phyloP scores from a whole-genome alignment of 352 stramenopile genomes.

The Thraustotheca clavata region DNA sequence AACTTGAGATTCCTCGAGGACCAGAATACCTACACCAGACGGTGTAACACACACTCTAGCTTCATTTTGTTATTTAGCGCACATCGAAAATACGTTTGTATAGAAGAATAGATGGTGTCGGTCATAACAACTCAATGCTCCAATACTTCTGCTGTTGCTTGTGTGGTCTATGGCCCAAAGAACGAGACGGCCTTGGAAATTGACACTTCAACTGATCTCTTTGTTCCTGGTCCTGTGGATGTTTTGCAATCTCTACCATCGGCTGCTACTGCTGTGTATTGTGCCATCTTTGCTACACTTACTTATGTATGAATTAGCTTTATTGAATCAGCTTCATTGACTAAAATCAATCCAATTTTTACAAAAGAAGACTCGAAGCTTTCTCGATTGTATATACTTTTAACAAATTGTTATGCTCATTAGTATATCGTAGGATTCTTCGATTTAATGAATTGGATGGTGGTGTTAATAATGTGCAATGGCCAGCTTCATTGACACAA shows the following conservation, averaged over 20 bases:
- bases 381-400: too few relatives aligned
- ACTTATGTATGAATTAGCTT: neutral
- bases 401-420: neutral
- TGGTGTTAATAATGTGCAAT: conserved; percentile 7
- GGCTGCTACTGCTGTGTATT: neutral
- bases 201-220: neutral
- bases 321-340: neutral
- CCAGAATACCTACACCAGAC: too few relatives aligned
- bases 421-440: neutral
- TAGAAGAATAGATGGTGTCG: neutral
- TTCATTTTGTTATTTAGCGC: too few relatives aligned
- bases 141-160: conserved; percentile 13
- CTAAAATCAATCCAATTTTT: neutral
- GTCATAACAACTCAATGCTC: conserved; percentile 12
- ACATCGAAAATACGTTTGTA: too few relatives aligned
- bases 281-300: neutral
- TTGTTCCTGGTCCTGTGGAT: neutral
- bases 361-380: neutral
- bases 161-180: neutral
- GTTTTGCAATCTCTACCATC: neutral
- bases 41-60: too few relatives aligned
- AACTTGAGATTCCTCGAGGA: too few relatives aligned
- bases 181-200: neutral
- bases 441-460: neutral
- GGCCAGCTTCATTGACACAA: neutral